phyloP scores from a whole-genome alignment of 1,284 basidiomycete genomes.

The Athelia psychrophila region DNA sequence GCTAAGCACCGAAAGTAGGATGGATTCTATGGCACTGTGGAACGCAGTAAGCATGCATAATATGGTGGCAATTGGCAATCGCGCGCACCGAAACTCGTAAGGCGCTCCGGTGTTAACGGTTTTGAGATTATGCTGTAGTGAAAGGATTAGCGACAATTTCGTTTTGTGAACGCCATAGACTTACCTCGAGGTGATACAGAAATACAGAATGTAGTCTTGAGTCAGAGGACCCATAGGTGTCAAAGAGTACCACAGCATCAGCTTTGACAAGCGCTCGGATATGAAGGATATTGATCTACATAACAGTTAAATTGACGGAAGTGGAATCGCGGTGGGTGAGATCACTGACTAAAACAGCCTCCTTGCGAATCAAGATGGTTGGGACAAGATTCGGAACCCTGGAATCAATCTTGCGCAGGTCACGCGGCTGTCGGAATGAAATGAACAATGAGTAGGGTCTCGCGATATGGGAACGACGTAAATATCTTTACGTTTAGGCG shows the following conservation, averaged over 20 bases:
- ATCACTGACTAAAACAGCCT: conserved; percentile 77
- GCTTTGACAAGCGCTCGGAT: conserved; percentile 94
- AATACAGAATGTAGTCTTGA: conserved; percentile 84
- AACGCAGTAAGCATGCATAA: conserved; percentile 14
- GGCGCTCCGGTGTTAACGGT: conserved; percentile 62
- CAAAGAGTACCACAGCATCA: conserved; percentile 90
- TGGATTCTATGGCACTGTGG: conserved; percentile 82
- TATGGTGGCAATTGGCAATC: conserved; percentile 11
- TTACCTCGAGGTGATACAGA: conserved; percentile 83
- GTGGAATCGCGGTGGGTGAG: conserved; percentile 5
- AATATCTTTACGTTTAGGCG: conserved; percentile 74
- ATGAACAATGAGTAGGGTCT: conserved; percentile 17
- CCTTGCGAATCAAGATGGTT: conserved; percentile 86
- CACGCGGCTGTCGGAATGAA: conserved; percentile 69
- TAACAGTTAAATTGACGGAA: conserved; percentile 7
- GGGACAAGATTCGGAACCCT: conserved; percentile 93
- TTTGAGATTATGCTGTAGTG: conserved; percentile 73
- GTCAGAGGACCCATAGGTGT: conserved; percentile 84
- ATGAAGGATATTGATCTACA: conserved; percentile 88
- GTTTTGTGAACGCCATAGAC: conserved; percentile 13
- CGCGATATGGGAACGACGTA: conserved; percentile 4
- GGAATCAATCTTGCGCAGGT: conserved; percentile 95
- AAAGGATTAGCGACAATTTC: conserved; percentile 5
- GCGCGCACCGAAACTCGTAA: conserved; percentile 85
- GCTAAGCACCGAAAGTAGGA: conserved; percentile 84